Evolutionary conservation across 2,329 filamentous ascomycete genomes (phyloP).

Genomic region (Venturia asperata): DNA sequence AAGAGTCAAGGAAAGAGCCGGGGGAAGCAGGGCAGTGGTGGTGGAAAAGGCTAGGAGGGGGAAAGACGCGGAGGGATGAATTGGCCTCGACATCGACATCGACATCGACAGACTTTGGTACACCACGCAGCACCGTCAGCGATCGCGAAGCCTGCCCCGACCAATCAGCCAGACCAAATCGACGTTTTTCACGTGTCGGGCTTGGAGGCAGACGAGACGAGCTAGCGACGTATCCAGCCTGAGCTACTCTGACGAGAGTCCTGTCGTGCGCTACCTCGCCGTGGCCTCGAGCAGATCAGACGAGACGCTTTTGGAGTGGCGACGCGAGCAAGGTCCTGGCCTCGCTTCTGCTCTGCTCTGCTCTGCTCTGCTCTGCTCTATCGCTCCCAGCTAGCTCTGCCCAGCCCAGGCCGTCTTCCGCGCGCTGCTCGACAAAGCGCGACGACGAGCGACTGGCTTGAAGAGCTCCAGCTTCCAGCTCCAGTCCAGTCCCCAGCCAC

Average conservation of each 20-base stretch:
- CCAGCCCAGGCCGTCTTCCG: not conserved
- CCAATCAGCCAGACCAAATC: not conserved
- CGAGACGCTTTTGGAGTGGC: too few species aligned
- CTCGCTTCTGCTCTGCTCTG: too few species aligned
- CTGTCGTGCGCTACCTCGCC: not conserved
- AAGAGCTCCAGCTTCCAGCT: not conserved
- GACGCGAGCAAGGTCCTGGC: not conserved
- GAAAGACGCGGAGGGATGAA: not conserved
- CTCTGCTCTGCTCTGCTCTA: too few species aligned
- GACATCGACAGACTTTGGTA: not conserved
- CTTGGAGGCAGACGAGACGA: slow-evolving; percentile 1
- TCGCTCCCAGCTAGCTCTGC: not conserved
- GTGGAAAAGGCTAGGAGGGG: not conserved
- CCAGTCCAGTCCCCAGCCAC: not conserved
- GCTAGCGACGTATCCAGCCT: slow-evolving; percentile 9
- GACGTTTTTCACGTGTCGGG: not conserved
- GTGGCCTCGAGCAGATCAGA: not conserved
- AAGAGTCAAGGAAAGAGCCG: slow-evolving; percentile 6
- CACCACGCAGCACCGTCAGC: slow-evolving; percentile 1
- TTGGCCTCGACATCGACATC: too few species aligned
- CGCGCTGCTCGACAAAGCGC: not conserved
- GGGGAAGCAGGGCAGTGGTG: not conserved
- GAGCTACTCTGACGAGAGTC: slow-evolving; percentile 5
- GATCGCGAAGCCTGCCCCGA: not conserved
- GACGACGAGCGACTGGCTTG: not conserved